phyloP scores from a whole-genome alignment of 768 basidiomycete genomes.

The Trametes meyenii region DNA sequence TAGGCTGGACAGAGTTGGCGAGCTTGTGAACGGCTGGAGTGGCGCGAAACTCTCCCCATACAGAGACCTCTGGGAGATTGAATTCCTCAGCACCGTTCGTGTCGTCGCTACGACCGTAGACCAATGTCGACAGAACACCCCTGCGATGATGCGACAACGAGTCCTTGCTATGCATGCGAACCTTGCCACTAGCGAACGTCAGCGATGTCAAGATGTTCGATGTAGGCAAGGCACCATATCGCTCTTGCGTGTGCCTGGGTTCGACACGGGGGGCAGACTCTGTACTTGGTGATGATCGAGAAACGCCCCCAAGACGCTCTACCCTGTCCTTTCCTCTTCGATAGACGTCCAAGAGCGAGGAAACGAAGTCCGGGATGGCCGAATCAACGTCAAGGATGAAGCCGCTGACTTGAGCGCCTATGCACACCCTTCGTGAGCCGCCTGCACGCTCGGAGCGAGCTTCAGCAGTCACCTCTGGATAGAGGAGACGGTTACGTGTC shows the following conservation, averaged over 20 bases:
- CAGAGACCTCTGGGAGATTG: conserved; percentile 74
- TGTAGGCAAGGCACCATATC: conserved; percentile 46
- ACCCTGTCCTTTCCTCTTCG: conserved; percentile 79
- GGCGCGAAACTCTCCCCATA: conserved; percentile 82
- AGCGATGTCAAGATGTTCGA: conserved; percentile 68
- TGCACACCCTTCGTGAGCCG: conserved; percentile 55
- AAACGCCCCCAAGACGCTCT: conserved; percentile 58
- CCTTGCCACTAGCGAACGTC: conserved; percentile 83
- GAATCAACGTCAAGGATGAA: conserved; percentile 87
- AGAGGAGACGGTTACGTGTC: conserved; percentile 71
- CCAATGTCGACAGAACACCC: conserved; percentile 40
- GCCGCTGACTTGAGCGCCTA: conserved; percentile 76
- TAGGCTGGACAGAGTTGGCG: conserved; percentile 23
- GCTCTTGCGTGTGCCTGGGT: conserved; percentile 19
- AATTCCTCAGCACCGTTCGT: conserved; percentile 59
- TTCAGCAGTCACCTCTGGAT: conserved; percentile 81
- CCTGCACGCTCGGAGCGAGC: conserved; percentile 57
- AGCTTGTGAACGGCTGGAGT: conserved; percentile 48
- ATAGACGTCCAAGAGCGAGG: conserved; percentile 86
- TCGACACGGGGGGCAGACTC: conserved; percentile 10
- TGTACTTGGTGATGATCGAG: conserved; percentile 44
- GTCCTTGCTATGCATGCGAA: conserved; percentile 64
- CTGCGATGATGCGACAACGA: conserved; percentile 40
- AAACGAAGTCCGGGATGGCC: conserved; percentile 74
- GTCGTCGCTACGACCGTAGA: conserved; percentile 53